Evolutionary conservation across 768 basidiomycete genomes (phyloP).

Genomic region (Harrya chromipes): DNA sequence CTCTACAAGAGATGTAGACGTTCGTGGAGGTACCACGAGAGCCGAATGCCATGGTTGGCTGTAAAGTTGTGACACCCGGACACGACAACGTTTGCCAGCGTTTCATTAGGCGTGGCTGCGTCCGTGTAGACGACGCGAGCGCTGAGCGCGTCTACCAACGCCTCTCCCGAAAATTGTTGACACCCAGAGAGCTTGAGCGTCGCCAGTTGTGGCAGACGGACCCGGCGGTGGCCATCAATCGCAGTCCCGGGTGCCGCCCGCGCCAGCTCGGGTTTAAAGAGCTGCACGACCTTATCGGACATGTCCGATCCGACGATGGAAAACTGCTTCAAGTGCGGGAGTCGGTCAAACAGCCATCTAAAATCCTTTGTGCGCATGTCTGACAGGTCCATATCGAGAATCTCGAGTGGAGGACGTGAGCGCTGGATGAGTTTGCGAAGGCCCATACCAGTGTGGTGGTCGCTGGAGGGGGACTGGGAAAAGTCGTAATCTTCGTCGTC

Average conservation of each 20-base stretch:
- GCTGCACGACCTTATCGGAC: slow-evolving; percentile 65
- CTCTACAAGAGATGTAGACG: slow-evolving; percentile 28
- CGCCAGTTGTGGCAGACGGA: slow-evolving; percentile 55
- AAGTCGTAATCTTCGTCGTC: slow-evolving; percentile 73
- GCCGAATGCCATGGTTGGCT: slow-evolving; percentile 17
- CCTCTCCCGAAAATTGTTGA: slow-evolving; percentile 57
- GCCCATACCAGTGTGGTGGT: slow-evolving; percentile 79
- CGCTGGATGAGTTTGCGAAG: slow-evolving; percentile 61
- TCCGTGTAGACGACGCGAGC: slow-evolving; percentile 45
- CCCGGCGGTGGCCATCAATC: slow-evolving; percentile 19
- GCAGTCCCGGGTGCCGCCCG: slow-evolving; percentile 5
- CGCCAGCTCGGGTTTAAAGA: slow-evolving; percentile 46
- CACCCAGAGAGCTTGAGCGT: slow-evolving; percentile 58
- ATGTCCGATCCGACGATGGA: slow-evolving; percentile 78
- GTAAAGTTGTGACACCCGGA: slow-evolving; percentile 24
- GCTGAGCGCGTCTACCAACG: slow-evolving; percentile 50
- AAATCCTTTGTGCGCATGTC: slow-evolving; percentile 87
- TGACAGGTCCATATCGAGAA: slow-evolving; percentile 76
- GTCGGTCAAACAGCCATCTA: slow-evolving; percentile 57
- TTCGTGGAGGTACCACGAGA: slow-evolving; percentile 24
- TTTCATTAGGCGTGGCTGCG: slow-evolving; percentile 25
- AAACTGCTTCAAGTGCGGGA: slow-evolving; percentile 56
- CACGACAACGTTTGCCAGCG: slow-evolving; percentile 24
- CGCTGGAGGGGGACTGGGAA: slow-evolving; percentile 74
- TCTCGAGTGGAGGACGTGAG: slow-evolving; percentile 57